phyloP scores from a whole-genome alignment of 164 flowering plant species.

The Piper betle region DNA sequence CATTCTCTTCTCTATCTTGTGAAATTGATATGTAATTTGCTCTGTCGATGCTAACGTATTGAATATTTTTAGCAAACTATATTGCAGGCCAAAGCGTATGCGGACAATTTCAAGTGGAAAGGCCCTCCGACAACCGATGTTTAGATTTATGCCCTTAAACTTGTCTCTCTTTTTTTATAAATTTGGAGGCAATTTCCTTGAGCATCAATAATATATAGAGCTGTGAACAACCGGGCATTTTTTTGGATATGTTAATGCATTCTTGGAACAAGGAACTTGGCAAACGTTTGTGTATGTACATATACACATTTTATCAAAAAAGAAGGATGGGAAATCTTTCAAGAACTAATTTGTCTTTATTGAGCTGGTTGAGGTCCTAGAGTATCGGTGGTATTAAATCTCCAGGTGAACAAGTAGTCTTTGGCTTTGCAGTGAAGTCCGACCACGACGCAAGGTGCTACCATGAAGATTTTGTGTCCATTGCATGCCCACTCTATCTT shows the following conservation, averaged over 20 bases:
- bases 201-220: neutral
- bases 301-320: neutral
- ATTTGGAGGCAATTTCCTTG: slow-evolving; percentile 3
- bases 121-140: slow-evolving; percentile 17
- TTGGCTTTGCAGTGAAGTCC: slow-evolving; percentile 48
- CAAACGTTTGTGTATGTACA: neutral
- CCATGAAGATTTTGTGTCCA: slow-evolving; percentile 29
- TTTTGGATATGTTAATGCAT: neutral
- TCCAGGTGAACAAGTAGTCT: slow-evolving; percentile 71
- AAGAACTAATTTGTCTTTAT: neutral
- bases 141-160: slow-evolving; percentile 3
- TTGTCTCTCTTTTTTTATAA: no score
- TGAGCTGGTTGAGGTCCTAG: neutral
- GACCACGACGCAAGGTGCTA: slow-evolving; percentile 49
- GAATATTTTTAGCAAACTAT: neutral
- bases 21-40: neutral
- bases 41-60: neutral
- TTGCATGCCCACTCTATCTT: slow-evolving; percentile 67
- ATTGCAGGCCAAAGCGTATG: slow-evolving; percentile 21
- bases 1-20: neutral
- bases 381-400: slow-evolving; percentile 39
- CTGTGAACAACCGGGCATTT: neutral
- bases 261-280: neutral
- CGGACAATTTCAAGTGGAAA: slow-evolving; percentile 33
- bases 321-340: neutral